phyloP scores from a whole-genome alignment of 108 stramenopile genomes.

The Pelagomonas calceolata region DNA sequence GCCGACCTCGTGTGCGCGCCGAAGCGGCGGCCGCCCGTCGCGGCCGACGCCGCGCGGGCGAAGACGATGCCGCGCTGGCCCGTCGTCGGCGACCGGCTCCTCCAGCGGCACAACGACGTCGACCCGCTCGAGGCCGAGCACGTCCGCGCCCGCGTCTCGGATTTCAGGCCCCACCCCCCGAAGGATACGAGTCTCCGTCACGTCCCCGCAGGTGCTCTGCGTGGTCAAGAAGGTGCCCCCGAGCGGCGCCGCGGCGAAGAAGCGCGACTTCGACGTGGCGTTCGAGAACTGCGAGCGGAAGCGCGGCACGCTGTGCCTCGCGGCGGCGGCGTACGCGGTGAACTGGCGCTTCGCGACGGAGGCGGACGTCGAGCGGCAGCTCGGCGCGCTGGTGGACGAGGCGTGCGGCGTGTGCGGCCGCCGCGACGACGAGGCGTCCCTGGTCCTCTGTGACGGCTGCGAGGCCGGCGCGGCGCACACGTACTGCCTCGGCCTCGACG shows the following conservation, averaged over 20 bases:
- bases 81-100: not conserved
- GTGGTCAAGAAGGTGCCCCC: not conserved
- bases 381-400: not conserved
- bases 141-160: not conserved
- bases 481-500: not conserved
- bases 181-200: no score
- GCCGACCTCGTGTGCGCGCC: no score
- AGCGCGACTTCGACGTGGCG: not conserved
- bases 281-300: not conserved
- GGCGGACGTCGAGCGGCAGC: not conserved
- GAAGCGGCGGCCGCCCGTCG: no score
- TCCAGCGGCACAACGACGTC: not conserved
- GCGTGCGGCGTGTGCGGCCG: not conserved
- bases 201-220: no score
- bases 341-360: not conserved
- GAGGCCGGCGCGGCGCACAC: not conserved
- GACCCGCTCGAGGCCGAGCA: not conserved
- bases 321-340: not conserved
- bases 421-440: not conserved
- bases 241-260: not conserved
- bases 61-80: not conserved
- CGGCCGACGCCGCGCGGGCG: no score
- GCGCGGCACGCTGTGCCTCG: not conserved
- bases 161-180: no score
- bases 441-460: not conserved